Base-by-base conservation (phyloP, 331 rosid species). In the Acacia concinna region DNA sequence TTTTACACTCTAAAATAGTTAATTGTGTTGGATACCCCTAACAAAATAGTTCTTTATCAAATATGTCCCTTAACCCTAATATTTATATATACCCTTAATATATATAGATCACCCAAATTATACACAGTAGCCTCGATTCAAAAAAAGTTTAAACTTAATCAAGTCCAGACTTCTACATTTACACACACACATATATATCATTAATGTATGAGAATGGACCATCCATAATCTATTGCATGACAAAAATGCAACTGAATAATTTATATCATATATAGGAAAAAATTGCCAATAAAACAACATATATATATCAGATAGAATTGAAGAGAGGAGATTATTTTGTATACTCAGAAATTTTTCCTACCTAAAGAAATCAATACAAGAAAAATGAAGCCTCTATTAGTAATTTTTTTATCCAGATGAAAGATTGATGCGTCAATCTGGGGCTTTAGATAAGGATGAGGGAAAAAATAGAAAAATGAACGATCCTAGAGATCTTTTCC, bases 391-490 rank as follows among this genome's bases (percentile, higher is more conserved):
- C 31, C 43, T n/a, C 70, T 60, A 40, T 75, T 46, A 64, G 27
- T 30, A 65, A 31, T 76, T 37, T 31, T 46, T 18, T 76, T 52
- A 44, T 64, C 11, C 51, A 31, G 25, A 32, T 23, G 38, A 52
- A 63, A 32, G 35, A 13, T 60, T 57, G 72, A 76, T 68, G 73
- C 64, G 64, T 76, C 80, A 44, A 12, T 3, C 47, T 23, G 72
- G 62, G 41, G 25, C 47, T 68, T 51, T 38, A 25, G 56, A 68
- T 52, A 78, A 52, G 68, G 57, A 40, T 40, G 21, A 52, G 12
- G 43, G 5, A 0, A 30, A 8, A 4, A 47, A 9, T 70, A 44
- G 18, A 71, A 46, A 31, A 27, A 18, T 43, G 18, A 18, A 18
- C 28, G 32, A 41, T 59, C 30, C 66, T 35, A 23, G 10, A 9